Percentiles rank a stretch among this genome's conserved stretches.
Conservation (phyloP, 345 rosid genomes). For the Syzygium jambos region DNA sequence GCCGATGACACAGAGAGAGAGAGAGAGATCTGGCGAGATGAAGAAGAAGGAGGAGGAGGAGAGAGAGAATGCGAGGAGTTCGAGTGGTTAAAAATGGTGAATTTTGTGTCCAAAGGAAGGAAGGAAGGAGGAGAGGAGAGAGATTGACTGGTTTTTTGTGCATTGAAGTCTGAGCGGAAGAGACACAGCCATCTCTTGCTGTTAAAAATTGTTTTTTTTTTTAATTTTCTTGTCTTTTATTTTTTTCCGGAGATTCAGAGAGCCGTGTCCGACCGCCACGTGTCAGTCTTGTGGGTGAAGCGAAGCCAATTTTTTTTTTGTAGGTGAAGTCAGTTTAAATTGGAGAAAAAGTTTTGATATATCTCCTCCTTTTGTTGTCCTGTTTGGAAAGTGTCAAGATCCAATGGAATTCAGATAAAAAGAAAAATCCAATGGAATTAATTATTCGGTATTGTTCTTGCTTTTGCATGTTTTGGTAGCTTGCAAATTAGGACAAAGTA, state of each 20-base stretch:
- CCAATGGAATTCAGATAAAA: no score
- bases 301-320: no score
- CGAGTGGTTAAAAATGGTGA: constrained; percentile 9
- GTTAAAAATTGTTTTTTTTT: not conserved
- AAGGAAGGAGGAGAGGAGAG: not conserved
- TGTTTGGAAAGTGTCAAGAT: not conserved
- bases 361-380: not conserved
- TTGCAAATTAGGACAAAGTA: not conserved
- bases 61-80: not conserved
- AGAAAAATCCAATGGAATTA: not conserved
- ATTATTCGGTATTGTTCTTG: not conserved
- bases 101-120: not conserved
- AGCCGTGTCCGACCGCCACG: not conserved
- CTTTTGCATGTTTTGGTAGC: not conserved
- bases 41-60: not conserved
- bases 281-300: not conserved
- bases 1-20: not conserved
- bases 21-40: not conserved
- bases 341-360: not conserved
- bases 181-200: not conserved
- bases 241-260: not conserved
- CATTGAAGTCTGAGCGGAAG: constrained; percentile 17
- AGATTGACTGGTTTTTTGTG: not conserved
- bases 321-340: not conserved
- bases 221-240: no score